These are phyloP conservation scores for Pterocarpus macrocarpus DNA, from an alignment of 306 rosid genomes.

Conservation along the genomic window DNA sequence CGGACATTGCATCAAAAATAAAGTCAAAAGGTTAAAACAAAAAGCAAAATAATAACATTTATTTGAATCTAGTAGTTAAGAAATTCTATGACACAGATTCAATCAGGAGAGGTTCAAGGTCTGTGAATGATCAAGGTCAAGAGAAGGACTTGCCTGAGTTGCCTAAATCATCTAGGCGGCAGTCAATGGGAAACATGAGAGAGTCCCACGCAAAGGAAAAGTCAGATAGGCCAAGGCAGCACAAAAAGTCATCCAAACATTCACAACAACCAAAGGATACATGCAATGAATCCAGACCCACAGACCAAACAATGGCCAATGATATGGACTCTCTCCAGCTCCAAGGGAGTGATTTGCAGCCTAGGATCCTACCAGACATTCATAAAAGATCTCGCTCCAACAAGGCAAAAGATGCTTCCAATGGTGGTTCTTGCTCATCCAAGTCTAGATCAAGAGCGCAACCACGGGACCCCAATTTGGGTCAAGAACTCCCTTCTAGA, in stretches of 20 bases:
- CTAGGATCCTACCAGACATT: constrained; percentile 43
- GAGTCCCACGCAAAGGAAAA: constrained; percentile 69
- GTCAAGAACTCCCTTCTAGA: constrained; percentile 24
- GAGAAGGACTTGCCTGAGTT: constrained; percentile 53
- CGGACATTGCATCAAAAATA: too few species aligned
- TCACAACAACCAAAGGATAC: constrained; percentile 44
- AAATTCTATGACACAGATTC: constrained; percentile 44
- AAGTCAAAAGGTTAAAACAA: neutral
- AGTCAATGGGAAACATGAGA: constrained; percentile 37
- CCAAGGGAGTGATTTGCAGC: constrained; percentile 47
- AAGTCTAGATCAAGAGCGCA: constrained; percentile 53
- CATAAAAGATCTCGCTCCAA: constrained; percentile 66
- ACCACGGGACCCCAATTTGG: constrained; percentile 25
- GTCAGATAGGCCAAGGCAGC: constrained; percentile 63
- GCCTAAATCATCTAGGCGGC: constrained; percentile 61
- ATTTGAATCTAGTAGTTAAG: neutral
- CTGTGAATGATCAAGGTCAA: constrained; percentile 19
- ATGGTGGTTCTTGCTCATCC: constrained; percentile 47
- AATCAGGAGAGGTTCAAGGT: constrained; percentile 37
- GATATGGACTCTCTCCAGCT: constrained; percentile 45
- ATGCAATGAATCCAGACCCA: constrained; percentile 39
- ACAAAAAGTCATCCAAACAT: constrained; percentile 56
- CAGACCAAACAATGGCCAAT: neutral
- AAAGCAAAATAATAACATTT: neutral
- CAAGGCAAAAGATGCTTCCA: constrained; percentile 59